Evolutionary conservation across 331 rosid species (phyloP).

Genomic region (Malus hybrid): DNA sequence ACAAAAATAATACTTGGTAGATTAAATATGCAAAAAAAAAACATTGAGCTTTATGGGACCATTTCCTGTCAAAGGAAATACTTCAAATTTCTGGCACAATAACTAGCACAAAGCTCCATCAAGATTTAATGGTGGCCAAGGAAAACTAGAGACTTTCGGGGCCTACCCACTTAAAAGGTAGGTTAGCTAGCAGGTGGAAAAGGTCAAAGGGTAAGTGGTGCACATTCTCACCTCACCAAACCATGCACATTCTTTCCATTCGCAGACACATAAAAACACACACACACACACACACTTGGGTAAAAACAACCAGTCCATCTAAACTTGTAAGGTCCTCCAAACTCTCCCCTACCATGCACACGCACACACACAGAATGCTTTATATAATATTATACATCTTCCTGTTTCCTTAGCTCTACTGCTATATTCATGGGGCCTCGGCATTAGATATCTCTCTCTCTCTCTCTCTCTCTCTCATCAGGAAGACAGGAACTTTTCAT

Average conservation of each 20-base stretch:
- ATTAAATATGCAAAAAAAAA: too few species aligned
- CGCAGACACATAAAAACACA: neutral
- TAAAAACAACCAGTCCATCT: slow-evolving; percentile 4
- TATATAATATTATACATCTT: neutral
- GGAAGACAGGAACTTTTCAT: neutral
- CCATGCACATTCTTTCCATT: neutral
- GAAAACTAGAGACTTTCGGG: neutral
- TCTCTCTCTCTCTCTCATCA: neutral
- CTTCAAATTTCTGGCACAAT: neutral
- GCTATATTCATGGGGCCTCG: neutral
- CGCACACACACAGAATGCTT: neutral
- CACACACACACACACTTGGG: neutral
- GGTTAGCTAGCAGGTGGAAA: neutral
- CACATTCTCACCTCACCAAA: slow-evolving; percentile 7
- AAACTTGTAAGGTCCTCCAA: neutral
- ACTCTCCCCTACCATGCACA: neutral
- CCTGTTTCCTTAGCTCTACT: neutral
- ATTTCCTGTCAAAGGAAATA: neutral
- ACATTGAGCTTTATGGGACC: neutral
- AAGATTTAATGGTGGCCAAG: neutral
- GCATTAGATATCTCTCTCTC: neutral
- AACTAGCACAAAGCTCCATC: neutral
- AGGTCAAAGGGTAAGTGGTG: slow-evolving; percentile 4
- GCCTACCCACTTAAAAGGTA: neutral
- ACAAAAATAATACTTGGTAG: too few species aligned